Conservation (phyloP, 768 basidiomycete species). For the Mrakia hoshinonis region DNA sequence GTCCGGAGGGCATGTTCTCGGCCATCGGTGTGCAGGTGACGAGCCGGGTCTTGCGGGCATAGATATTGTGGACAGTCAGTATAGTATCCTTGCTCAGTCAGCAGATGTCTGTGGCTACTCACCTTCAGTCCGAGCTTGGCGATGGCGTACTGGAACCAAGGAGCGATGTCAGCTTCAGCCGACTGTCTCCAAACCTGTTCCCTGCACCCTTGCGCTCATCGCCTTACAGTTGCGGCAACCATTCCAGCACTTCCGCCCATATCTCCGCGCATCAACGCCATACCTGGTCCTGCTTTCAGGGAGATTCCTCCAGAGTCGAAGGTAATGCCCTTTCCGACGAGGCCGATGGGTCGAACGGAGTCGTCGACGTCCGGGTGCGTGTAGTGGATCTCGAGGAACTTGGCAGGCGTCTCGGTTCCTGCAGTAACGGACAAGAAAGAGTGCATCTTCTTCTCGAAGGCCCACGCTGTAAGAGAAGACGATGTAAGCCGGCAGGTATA, state of each 20-base stretch:
- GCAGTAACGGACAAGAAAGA: conserved; percentile 80
- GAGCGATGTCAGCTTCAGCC: no score
- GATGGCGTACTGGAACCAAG: no score
- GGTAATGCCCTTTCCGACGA: conserved; percentile 80
- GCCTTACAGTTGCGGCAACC: conserved; percentile 56
- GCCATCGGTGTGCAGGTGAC: conserved; percentile 63
- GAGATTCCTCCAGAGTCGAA: conserved; percentile 84
- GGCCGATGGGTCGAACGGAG: conserved; percentile 55
- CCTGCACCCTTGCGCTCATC: no score
- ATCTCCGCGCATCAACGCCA: conserved; percentile 35
- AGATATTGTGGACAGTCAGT: no score
- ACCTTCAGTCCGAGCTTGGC: no score
- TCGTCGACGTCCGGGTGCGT: conserved; percentile 54
- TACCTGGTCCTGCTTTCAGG: conserved; percentile 62
- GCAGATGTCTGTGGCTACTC: no score
- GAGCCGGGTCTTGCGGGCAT: conserved; percentile 70
- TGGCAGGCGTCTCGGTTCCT: conserved; percentile 72
- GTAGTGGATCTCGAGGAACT: conserved; percentile 82
- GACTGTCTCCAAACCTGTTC: no score
- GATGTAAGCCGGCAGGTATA: no score
- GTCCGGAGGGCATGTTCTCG: conserved; percentile 71
- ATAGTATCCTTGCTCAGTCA: no score
- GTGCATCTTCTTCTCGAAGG: conserved; percentile 50
- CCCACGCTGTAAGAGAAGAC: not conserved
- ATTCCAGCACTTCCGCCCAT: conserved; percentile 72